phyloP scores from a whole-genome alignment of 1,284 basidiomycete species.

The Irpex sp. region DNA sequence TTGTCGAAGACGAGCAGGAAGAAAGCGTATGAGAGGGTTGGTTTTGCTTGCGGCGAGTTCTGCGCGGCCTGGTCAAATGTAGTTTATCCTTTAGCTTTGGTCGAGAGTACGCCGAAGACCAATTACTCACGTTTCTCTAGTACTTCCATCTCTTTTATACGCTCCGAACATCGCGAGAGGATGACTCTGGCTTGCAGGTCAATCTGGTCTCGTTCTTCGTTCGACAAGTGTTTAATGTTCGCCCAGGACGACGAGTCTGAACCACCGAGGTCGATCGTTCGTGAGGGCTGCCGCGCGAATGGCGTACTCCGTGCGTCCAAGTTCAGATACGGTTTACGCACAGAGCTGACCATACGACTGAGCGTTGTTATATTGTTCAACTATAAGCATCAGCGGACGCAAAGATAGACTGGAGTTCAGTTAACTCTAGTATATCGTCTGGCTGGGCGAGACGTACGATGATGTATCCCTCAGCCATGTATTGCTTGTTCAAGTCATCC shows the following conservation, averaged over 20 bases:
- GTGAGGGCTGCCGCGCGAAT: constrained; percentile 43
- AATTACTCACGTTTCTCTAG: constrained; percentile 73
- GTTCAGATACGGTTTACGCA: constrained; percentile 79
- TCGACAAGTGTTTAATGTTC: constrained; percentile 69
- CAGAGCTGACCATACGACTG: constrained; percentile 61
- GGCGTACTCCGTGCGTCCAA: constrained; percentile 56
- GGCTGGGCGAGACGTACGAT: constrained; percentile 48
- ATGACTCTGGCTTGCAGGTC: constrained; percentile 86
- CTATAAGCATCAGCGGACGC: constrained; percentile 31
- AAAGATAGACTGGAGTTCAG: neutral
- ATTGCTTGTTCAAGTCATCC: constrained; percentile 54
- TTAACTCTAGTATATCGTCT: neutral
- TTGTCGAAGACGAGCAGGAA: constrained; percentile 62
- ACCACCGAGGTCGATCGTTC: constrained; percentile 53
- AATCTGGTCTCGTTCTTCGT: constrained; percentile 87
- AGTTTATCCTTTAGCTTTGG: neutral
- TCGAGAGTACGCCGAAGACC: constrained; percentile 10
- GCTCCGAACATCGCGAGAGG: constrained; percentile 76
- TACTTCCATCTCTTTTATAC: constrained; percentile 81
- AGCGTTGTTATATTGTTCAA: constrained; percentile 70
- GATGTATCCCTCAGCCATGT: constrained; percentile 67
- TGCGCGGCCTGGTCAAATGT: constrained; percentile 47
- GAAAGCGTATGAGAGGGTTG: constrained; percentile 60
- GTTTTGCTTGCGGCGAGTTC: constrained; percentile 58
- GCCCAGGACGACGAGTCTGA: constrained; percentile 53